Base-by-base conservation (phyloP, 192 early-diverging fungal species). In the Backusella circina region DNA sequence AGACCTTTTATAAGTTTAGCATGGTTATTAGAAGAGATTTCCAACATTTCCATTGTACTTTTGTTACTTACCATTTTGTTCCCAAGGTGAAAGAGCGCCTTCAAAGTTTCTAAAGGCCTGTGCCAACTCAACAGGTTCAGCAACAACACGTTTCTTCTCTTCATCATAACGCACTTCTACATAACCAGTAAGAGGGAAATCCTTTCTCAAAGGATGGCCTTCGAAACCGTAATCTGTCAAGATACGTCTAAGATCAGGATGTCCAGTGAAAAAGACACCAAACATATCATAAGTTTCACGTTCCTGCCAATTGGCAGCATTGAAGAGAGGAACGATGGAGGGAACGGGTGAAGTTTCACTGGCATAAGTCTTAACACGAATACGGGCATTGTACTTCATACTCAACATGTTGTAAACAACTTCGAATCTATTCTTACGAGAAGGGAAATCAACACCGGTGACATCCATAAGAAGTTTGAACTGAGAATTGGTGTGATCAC, bases 241-340 rank as follows among this genome's bases (percentile, higher is more conserved):
- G 78, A 99, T 98, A 50, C 98, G 87, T 64, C 98, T 84, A 82
- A 99, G 83, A 86, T 99, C 98, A 8, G 98, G 98, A 79, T 99
- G 98, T 51, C 91, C 94, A 0, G 89, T 88, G 80, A 99, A 99
- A 84, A 96, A 96, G 57, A 99, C 90, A 69, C 98, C 98, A 77
- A 91, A 99, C 98, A 99, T 99, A 77, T 99, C 98, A 85, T 93
- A 99, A 26, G 91, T 93, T 83, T 99, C 98, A 82, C 98, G 94
- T 85, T 99, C 98, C 73, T 95, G 93, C 98, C 98, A 99, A 84
- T 97, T 98, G 51, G 96, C 97, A 39, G 91, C 88, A 72, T 84
- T 89, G 85, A 88, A 96, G 21, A 98, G 67, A 54, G 89, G 86
- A 6, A 93, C 91, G 38, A 94, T 80, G 3, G 95, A 97, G 8